Evolutionary conservation across 768 basidiomycete species (phyloP), one percentile per base, ranked within the genome.

Genomic region (Austroboletus eburneus): DNA sequence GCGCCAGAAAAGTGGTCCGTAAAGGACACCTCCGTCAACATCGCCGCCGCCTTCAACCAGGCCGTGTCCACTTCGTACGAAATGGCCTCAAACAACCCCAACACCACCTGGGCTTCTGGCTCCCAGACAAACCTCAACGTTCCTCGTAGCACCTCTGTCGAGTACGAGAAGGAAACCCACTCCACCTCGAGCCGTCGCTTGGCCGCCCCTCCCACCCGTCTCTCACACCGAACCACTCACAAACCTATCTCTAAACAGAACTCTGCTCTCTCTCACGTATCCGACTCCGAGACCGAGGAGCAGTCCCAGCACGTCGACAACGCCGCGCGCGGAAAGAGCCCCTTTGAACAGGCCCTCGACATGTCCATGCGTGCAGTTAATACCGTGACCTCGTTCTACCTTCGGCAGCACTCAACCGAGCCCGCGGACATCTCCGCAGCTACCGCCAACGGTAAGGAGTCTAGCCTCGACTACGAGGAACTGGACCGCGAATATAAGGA

Each of bases 21-120:
- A 49, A 85, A 85, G 58, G 87, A 89, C 66, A 92, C 91, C 37
- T 84, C 88, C 17, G 91, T 92, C 42, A 87, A 89, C 66, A 84
- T 91, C 58, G 91, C 89, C 9, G 78, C 79, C 57, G 91, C 90
- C 24, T 87, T 93, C 59, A 71, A 74, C 54, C 81, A 84, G 63
- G 91, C 90, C 17, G 85, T 77, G 18, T 70, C 61, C 41, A 58
- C 59, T 4, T 68, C 62, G 29, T 47, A 55, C 54, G 70, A 72
- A 48, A 77, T 78, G 72, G 56, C 53, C 34, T 60, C 70, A 25
- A 67, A 62, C 56, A 79, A 76, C 55, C 79, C 80, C 23, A 85
- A 86, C 62, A 70, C 70, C 43, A 66, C 82, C 1, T 87, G 85
- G 87, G 80, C 80, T 3, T 83, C 85, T 2, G 73, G 76, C 38